Conservation (phyloP, 2,329 filamentous ascomycete genomes). For the Orbilia brochopaga region DNA sequence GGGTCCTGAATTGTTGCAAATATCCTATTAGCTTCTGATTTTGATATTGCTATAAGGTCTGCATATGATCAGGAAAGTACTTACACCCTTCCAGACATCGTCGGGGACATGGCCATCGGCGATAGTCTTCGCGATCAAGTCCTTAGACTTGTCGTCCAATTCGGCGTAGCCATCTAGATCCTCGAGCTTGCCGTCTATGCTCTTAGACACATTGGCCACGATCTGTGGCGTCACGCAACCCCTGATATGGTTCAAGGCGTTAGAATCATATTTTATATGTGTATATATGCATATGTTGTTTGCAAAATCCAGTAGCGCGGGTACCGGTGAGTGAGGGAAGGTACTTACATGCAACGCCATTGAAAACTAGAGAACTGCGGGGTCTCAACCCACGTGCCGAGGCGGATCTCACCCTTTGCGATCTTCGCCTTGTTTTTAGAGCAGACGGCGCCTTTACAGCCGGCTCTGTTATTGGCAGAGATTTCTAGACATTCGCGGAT, state of each 20-base stretch:
- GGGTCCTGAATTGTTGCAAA: neutral
- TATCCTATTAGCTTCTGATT: neutral
- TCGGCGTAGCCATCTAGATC: conserved; percentile 45
- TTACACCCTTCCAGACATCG: conserved; percentile 45
- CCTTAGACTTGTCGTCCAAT: conserved; percentile 29
- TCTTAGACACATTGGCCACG: conserved; percentile 37
- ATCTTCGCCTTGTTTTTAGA: conserved; percentile 30
- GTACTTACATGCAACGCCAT: conserved; percentile 50
- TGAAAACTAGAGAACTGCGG: conserved; percentile 22
- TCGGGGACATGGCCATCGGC: conserved; percentile 41
- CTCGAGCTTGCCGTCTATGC: conserved; percentile 25
- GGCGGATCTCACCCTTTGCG: conserved; percentile 47
- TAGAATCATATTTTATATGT: conserved; percentile 1
- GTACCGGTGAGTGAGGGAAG: neutral
- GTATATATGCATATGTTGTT: neutral
- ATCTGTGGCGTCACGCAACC: conserved; percentile 46
- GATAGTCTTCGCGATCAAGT: conserved; percentile 31
- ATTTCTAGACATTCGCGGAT: conserved; percentile 18
- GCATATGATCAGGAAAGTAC: conserved; percentile 7
- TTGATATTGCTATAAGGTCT: neutral
- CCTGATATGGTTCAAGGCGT: conserved; percentile 13
- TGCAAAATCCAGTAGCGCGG: neutral
- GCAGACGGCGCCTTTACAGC: conserved; percentile 36
- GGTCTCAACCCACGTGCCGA: conserved; percentile 49
- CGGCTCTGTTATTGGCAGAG: conserved; percentile 26